Percentiles rank a stretch among this genome's conserved stretches.
phyloP scores from a whole-genome alignment of 1,284 basidiomycete species.

The Neonothopanus nambi region DNA sequence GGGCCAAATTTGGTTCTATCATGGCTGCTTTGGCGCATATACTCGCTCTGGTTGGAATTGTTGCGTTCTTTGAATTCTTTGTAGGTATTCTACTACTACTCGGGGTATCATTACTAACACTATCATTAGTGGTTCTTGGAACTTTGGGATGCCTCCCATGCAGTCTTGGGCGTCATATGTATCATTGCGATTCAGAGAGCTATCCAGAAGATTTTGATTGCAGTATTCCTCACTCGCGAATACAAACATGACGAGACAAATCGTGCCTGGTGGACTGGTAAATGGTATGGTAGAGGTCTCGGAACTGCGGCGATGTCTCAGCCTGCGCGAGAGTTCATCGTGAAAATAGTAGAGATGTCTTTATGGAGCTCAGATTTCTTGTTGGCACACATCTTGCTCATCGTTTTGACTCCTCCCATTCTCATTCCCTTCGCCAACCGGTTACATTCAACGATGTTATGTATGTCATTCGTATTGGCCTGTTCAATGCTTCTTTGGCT shows the following conservation, averaged over 20 bases:
- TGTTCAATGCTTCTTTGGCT: slow-evolving; percentile 17
- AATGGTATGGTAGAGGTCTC: slow-evolving; percentile 92
- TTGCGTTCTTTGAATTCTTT: slow-evolving; percentile 94
- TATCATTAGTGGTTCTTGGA: slow-evolving; percentile 88
- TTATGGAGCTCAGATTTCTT: slow-evolving; percentile 92
- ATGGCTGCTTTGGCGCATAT: slow-evolving; percentile 91
- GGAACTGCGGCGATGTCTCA: slow-evolving; percentile 89
- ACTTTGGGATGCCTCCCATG: slow-evolving; percentile 94
- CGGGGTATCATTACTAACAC: slow-evolving; percentile 18
- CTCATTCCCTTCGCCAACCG: slow-evolving; percentile 87
- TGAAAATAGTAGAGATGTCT: slow-evolving; percentile 97
- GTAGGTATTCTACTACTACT: slow-evolving; percentile 49
- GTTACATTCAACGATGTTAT: slow-evolving; percentile 89
- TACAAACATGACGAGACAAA: slow-evolving; percentile 98
- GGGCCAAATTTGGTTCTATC: slow-evolving; percentile 83
- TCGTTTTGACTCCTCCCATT: slow-evolving; percentile 83
- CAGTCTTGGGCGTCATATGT: slow-evolving; percentile 85
- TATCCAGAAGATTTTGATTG: slow-evolving; percentile 91
- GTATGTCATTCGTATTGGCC: slow-evolving; percentile 33
- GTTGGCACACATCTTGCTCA: slow-evolving; percentile 78
- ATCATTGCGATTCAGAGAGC: slow-evolving; percentile 88
- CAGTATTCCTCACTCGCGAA: slow-evolving; percentile 91
- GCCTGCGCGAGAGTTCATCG: slow-evolving; percentile 92
- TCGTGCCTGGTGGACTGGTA: slow-evolving; percentile 98
- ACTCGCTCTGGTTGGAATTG: slow-evolving; percentile 74